Base-by-base conservation (phyloP, 257 asterid species). In the Cruciata laevipes region DNA sequence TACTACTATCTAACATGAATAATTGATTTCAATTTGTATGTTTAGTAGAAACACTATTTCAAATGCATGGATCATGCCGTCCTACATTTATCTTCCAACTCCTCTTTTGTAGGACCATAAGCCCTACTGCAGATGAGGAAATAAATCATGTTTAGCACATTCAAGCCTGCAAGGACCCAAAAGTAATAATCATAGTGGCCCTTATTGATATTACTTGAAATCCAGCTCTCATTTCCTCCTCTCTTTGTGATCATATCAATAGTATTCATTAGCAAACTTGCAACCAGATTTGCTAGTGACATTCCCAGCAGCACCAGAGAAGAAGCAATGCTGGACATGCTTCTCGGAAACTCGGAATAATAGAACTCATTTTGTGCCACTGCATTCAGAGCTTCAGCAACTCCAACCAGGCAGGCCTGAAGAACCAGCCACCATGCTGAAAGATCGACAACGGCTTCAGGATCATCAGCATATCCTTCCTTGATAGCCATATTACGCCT, bases 391-490 rank as follows among this genome's bases (percentile, higher is more conserved):
- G 85, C 88, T 76, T 81, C 96, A 0, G 91, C 90, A 8, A 88
- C 75, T 3, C 96, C 97, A 0, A 30, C n/a, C 69, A 90, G 75
- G 67, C 73, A 71, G n/a, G 81, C 18, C 42, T 86, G 93, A 0
- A 96, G 96, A 25, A 90, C 64, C 42, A 90, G 75, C 96, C 95
- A 90, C 68, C 85, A 23, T 0, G 92, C 96, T 8, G 95, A 86
- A 82, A 90, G 78, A 31, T 53, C 63, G 4, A 56, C 23, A 7
- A 61, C 21, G 0, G 70, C 67, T 37, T 63, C n/a, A 8, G 74
- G 74, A 63, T 60, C 37, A 51, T 80, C 73, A 7, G 55, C 20
- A 21, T 51, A 63, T 10, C 80, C 79, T 68, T 75, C 72, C 25
- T 20, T 47, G 74, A 73, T 66, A 6, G 82, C 82, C 0, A 37